Conservation (phyloP, 768 basidiomycete species). For the Boletellus emodensis region DNA sequence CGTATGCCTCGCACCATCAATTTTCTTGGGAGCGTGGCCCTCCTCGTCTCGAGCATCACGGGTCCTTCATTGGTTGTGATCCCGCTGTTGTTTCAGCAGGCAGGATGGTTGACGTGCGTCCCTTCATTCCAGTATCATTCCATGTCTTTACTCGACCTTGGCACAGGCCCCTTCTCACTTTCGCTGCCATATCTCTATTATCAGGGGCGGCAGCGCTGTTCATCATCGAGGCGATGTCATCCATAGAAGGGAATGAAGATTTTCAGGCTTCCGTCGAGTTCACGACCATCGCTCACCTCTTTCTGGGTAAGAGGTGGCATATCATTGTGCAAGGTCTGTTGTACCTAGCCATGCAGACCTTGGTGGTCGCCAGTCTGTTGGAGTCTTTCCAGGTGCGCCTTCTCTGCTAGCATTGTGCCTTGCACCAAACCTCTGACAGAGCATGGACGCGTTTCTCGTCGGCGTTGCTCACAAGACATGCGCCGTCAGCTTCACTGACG, state of each 20-base stretch:
- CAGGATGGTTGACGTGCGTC: slow-evolving; percentile 26
- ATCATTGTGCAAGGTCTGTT: slow-evolving; percentile 16
- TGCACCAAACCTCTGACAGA: slow-evolving; percentile 4
- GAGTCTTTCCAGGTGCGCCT: slow-evolving; percentile 23
- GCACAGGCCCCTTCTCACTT: slow-evolving; percentile 15
- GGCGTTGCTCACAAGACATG: slow-evolving; percentile 24
- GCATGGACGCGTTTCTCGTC: slow-evolving; percentile 23
- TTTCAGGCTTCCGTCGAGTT: slow-evolving; percentile 25
- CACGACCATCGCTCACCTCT: slow-evolving; percentile 25
- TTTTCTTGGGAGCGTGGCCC: slow-evolving; percentile 22
- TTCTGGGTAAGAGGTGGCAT: slow-evolving; percentile 24
- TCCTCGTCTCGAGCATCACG: slow-evolving; percentile 24
- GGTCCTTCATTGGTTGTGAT: slow-evolving; percentile 22
- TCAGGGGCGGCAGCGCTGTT: slow-evolving; percentile 20
- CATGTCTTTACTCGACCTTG: neutral
- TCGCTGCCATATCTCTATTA: slow-evolving; percentile 14
- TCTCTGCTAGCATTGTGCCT: neutral
- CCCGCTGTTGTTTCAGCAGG: slow-evolving; percentile 22
- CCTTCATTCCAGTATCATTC: neutral
- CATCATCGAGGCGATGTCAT: slow-evolving; percentile 22
- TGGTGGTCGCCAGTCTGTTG: slow-evolving; percentile 22
- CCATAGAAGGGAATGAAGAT: slow-evolving; percentile 23
- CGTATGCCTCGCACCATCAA: slow-evolving; percentile 21
- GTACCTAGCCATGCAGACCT: slow-evolving; percentile 20
- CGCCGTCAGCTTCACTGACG: slow-evolving; percentile 21